phyloP scores from a whole-genome alignment of 768 basidiomycete genomes.

The Psilocybe cubensis region DNA sequence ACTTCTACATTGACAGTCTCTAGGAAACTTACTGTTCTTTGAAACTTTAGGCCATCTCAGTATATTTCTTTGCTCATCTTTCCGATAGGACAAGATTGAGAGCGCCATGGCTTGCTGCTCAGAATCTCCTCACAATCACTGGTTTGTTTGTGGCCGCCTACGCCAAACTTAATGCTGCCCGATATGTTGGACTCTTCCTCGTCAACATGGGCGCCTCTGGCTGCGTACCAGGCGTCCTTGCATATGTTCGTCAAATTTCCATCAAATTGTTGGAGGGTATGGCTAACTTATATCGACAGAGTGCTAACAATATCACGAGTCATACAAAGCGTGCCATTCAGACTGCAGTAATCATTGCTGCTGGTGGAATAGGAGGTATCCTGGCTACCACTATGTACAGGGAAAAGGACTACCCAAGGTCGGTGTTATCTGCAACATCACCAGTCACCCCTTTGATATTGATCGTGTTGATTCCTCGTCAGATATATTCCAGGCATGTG shows the following conservation, averaged over 20 bases:
- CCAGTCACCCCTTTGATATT: background rate
- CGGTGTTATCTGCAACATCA: background rate
- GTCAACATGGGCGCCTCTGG: constrained; percentile 35
- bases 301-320: constrained; percentile 37
- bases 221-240: constrained; percentile 38
- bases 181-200: constrained; percentile 41
- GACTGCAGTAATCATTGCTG: constrained; percentile 36
- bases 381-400: constrained; percentile 41
- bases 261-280: background rate
- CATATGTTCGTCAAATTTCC: constrained; percentile 31
- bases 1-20: background rate
- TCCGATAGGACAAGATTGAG: constrained; percentile 36
- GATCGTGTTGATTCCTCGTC: background rate
- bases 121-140: constrained; percentile 32
- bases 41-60: constrained; percentile 31
- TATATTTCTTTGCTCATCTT: constrained; percentile 37
- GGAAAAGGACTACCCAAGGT: constrained; percentile 37
- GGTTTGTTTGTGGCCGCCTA: constrained; percentile 36
- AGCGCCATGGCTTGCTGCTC: constrained; percentile 33
- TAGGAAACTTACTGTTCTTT: background rate
- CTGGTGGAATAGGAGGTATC: constrained; percentile 43
- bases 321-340: constrained; percentile 42
- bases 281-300: constrained; percentile 19
- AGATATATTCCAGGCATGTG: constrained; percentile 38
- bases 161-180: constrained; percentile 24